Evolutionary conservation across 148 eudicot genomes (phyloP), one percentile per base, ranked within the genome.

Genomic region (Polygonum maritimum): DNA sequence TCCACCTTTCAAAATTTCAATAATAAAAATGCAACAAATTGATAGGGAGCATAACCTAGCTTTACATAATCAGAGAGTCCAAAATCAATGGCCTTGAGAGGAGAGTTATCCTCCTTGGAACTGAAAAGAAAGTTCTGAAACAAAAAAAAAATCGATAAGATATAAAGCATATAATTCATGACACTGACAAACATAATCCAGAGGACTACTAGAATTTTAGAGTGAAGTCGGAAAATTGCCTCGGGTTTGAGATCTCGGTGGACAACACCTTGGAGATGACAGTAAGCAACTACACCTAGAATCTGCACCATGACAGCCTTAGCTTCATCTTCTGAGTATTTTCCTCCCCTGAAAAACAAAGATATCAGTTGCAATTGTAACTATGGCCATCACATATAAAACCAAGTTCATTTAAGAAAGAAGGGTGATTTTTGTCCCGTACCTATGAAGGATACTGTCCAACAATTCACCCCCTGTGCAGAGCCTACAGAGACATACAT

Each of bases 191-290:
- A 26, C 31, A 26, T 26, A 67, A 21, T 16, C 70, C 65, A 12
- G 14, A n/a, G 36, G 9, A 60, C 4, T 12, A 57, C 31, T 26
- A 26, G 31, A 26, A 26, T 26, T 26, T 26, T 26, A 1, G 31
- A 26, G 31, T 26, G 1, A 26, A 26, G 31, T 26, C 31, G 1
- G 31, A 26, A 26, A 26, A 44, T 52, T 86, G 92, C 98, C 98
- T 94, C 98, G 9, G 98, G 98, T 76, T 94, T 94, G 48, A 94
- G 87, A 86, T 94, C 98, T 60, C 98, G 92, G 77, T 94, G 98
- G 84, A 94, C 98, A 35, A 94, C 93, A n/a, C 98, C 98, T 85
- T 94, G 98, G 76, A 92, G 90, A 86, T 94, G 98, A 81, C 96
- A 90, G 80, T 89, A 92, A 22, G 98, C 86, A 36, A 83, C 89